Evolutionary conservation across 2,329 filamentous ascomycete species (phyloP).

Genomic region (Furcasterigmium furcatum): DNA sequence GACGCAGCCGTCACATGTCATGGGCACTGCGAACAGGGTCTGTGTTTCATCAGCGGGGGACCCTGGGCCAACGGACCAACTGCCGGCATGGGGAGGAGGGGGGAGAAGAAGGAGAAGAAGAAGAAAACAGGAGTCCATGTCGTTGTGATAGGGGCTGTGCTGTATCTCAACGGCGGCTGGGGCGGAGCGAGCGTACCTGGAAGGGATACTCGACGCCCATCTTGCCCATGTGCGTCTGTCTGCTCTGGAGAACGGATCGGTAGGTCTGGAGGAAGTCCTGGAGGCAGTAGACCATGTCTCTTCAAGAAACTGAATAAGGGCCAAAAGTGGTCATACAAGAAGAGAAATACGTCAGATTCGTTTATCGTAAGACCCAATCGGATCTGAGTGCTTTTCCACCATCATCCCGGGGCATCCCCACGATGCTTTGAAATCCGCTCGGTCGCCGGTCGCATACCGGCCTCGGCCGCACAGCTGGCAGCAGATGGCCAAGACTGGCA

Average conservation of each 20-base stretch:
- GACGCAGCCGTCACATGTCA: constrained; percentile 88
- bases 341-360: background rate
- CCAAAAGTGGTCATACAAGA: background rate
- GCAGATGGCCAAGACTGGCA: background rate
- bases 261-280: constrained; percentile 12
- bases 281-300: constrained; percentile 11
- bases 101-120: background rate
- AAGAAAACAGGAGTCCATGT: background rate
- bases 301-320: no score
- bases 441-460: constrained; percentile 4
- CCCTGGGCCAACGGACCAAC: constrained; percentile 6
- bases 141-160: background rate
- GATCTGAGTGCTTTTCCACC: constrained; percentile 9
- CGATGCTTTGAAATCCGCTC: constrained; percentile 33
- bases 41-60: constrained; percentile 40
- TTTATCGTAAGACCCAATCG: constrained; percentile 2
- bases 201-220: constrained; percentile 20
- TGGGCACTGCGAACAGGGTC: constrained; percentile 92
- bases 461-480: constrained; percentile 1
- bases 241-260: constrained; percentile 8
- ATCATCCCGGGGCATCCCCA: constrained; percentile 10
- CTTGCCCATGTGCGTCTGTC: constrained; percentile 7
- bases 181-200: constrained; percentile 13
- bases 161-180: background rate
- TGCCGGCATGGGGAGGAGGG: constrained; percentile 4